phyloP scores from a whole-genome alignment of 331 rosid genomes.

The Quercus lobata region DNA sequence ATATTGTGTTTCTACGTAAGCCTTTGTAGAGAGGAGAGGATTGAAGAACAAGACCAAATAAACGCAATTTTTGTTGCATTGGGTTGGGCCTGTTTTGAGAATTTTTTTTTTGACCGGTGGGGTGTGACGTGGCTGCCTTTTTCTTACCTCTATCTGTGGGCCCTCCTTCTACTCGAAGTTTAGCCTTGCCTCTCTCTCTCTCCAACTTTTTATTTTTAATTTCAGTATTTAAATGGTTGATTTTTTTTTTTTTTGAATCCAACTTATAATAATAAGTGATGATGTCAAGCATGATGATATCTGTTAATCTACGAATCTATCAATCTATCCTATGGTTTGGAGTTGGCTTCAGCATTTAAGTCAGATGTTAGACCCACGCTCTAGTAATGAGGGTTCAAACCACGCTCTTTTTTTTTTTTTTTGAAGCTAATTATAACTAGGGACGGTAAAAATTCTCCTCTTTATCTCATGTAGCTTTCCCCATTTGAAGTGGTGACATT shows the following conservation, averaged over 20 bases:
- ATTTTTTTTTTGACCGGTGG: constrained; percentile 24
- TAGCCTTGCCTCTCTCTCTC: background rate
- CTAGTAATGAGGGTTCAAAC: background rate
- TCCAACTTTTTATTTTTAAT: background rate
- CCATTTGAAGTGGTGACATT: no score
- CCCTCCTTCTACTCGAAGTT: background rate
- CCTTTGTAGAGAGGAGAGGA: background rate
- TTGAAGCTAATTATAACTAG: no score
- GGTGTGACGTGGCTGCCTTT: constrained; percentile 25
- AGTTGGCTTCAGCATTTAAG: constrained; percentile 30
- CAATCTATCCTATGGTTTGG: constrained; percentile 39
- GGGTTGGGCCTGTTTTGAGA: constrained; percentile 19
- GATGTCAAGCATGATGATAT: constrained; percentile 50
- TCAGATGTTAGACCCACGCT: constrained; percentile 31
- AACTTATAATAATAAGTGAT: constrained; percentile 4
- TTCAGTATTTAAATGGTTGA: background rate
- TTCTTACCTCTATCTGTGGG: background rate
- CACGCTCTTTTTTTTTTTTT: constrained; percentile 8
- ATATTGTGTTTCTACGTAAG: no score
- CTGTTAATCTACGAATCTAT: constrained; percentile 36
- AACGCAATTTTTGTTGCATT: background rate
- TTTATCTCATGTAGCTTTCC: no score
- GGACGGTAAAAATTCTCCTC: no score
- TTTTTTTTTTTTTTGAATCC: background rate
- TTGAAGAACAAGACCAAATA: constrained; percentile 1